Percentiles rank a stretch among this genome's conserved stretches.
Conservation (phyloP, 768 basidiomycete genomes). For the Suillus plorans region DNA sequence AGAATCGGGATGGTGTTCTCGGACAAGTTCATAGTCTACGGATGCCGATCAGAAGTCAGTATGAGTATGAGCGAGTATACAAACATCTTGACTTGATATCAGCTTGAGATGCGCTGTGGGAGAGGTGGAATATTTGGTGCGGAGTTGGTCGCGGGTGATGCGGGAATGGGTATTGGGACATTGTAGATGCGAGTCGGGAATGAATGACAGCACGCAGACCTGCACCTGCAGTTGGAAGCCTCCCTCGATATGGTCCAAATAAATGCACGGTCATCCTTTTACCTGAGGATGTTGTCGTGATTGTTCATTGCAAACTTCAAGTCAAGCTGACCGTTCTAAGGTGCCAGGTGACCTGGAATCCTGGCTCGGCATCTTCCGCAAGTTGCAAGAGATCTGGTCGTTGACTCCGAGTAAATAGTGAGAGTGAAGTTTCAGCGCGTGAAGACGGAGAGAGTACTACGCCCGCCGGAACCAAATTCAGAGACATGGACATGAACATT, state of each 20-base stretch:
- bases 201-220: background rate
- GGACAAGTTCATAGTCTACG: conserved; percentile 73
- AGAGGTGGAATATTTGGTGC: conserved; percentile 72
- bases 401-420: too few relatives aligned
- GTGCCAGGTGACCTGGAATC: background rate
- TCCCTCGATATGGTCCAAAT: too few relatives aligned
- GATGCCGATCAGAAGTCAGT: background rate
- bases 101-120: conserved; percentile 49
- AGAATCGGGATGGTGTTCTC: conserved; percentile 71
- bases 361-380: background rate
- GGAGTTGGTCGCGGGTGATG: conserved; percentile 54
- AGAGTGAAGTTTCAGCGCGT: too few relatives aligned
- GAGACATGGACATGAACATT: too few relatives aligned
- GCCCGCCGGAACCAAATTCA: too few relatives aligned
- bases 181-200: conserved; percentile 13
- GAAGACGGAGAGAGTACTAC: too few relatives aligned
- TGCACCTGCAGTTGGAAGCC: background rate
- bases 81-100: conserved; percentile 70
- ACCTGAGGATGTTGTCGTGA: too few relatives aligned
- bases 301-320: background rate
- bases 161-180: conserved; percentile 49
- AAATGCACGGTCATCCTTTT: background rate
- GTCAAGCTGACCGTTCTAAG: background rate
- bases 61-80: conserved; percentile 22
- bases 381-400: background rate